phyloP scores from a whole-genome alignment of 148 eudicot species.

The Fagopyrum tataricum region DNA sequence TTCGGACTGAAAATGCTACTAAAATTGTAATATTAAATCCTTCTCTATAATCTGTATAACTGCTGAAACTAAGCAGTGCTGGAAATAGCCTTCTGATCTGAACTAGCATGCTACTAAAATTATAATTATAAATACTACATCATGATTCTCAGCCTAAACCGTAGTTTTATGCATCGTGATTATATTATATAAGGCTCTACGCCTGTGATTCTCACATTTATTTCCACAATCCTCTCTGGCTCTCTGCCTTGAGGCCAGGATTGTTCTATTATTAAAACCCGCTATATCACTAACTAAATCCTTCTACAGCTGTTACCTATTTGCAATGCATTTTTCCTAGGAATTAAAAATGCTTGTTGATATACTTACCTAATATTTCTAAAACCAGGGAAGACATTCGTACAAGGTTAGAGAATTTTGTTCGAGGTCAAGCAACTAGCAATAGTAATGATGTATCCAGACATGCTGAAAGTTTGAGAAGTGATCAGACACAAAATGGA shows the following conservation, averaged over 20 bases:
- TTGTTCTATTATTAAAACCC: background rate
- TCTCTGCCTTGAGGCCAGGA: background rate
- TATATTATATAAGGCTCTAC: background rate
- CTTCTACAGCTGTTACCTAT: background rate
- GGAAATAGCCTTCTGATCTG: background rate
- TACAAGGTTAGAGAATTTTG: slow-evolving; percentile 51
- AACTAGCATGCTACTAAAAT: background rate
- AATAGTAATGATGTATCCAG: slow-evolving; percentile 34
- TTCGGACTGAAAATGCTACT: background rate
- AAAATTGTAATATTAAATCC: background rate
- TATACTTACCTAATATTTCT: background rate
- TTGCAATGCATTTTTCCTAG: background rate
- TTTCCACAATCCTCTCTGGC: background rate
- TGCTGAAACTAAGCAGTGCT: background rate
- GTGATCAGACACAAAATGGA: slow-evolving; percentile 34
- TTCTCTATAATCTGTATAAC: no score
- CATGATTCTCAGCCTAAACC: background rate
- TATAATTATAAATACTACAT: no score
- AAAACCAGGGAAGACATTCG: slow-evolving; percentile 67
- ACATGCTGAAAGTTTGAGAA: slow-evolving; percentile 32
- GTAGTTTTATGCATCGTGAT: background rate
- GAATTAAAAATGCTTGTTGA: background rate
- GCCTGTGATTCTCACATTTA: background rate
- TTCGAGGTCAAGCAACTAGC: slow-evolving; percentile 61
- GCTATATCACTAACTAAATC: background rate